phyloP scores from a whole-genome alignment of 2,329 filamentous ascomycete species.

The Colletotrichum viniferum region DNA sequence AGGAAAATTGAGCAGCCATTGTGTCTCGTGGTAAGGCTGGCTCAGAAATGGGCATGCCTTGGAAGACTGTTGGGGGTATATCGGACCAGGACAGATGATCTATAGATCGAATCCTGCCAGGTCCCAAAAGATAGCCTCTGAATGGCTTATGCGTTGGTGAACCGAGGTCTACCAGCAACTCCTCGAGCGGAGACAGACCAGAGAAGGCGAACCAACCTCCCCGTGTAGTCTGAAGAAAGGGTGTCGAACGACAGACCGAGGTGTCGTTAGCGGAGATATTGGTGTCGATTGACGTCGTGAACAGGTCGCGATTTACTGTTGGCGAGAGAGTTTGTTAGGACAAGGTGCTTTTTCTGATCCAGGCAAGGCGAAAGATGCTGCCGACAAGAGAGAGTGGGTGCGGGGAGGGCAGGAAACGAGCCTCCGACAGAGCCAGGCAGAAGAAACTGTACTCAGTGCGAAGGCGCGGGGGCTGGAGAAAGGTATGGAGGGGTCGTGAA shows the following conservation, averaged over 20 bases:
- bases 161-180: conserved; percentile 14
- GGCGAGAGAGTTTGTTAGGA: background rate
- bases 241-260: background rate
- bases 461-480: background rate
- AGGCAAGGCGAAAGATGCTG: background rate
- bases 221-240: conserved; percentile 27
- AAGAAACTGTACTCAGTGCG: background rate
- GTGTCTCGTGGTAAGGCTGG: conserved; percentile 23
- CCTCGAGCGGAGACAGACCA: conserved; percentile 29
- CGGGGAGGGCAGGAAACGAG: background rate
- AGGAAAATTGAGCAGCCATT: conserved; percentile 77
- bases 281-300: background rate
- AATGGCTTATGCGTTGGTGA: conserved; percentile 2
- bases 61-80: background rate
- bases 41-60: conserved; percentile 18
- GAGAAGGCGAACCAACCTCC: conserved; percentile 39
- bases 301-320: background rate
- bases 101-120: conserved; percentile 16
- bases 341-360: background rate
- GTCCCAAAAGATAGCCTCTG: conserved; percentile 12
- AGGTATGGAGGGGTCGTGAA: background rate
- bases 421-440: background rate
- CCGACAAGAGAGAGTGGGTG: background rate
- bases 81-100: conserved; percentile 14
- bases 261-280: background rate